These are phyloP conservation scores for Aureobasidium zeae DNA, from an alignment of 2,329 filamentous ascomycete genomes.

Conservation along the genomic window DNA sequence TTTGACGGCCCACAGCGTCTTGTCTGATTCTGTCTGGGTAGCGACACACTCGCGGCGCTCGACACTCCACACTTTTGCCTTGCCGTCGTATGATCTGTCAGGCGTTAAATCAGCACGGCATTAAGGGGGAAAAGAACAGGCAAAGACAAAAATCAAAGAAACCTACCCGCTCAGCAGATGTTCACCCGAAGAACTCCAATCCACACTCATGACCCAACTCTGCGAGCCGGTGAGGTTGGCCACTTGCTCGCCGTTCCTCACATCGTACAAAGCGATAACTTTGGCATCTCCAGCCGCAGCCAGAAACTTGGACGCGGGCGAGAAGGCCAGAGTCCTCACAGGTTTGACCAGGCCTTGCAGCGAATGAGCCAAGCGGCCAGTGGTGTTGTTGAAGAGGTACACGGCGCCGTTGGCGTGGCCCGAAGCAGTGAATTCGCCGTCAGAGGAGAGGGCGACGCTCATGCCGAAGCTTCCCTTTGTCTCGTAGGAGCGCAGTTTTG, in stretches of 20 bases:
- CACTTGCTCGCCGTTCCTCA: constrained; percentile 83
- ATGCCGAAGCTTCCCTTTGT: constrained; percentile 89
- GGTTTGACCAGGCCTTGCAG: constrained; percentile 83
- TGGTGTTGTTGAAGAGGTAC: constrained; percentile 92
- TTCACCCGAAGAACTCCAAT: constrained; percentile 91
- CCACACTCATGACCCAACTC: constrained; percentile 81
- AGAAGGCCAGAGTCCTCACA: constrained; percentile 78
- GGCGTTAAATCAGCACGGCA: constrained; percentile 2
- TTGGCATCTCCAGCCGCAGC: constrained; percentile 84
- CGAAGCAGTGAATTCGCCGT: constrained; percentile 79
- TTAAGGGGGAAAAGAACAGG: too few relatives aligned
- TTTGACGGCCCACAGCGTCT: constrained; percentile 71
- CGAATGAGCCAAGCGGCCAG: constrained; percentile 74
- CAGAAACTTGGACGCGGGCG: constrained; percentile 71
- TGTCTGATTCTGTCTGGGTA: constrained; percentile 85
- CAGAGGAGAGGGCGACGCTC: constrained; percentile 67
- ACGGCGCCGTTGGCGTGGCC: constrained; percentile 88
- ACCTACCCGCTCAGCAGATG: constrained; percentile 70
- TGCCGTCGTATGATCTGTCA: constrained; percentile 69
- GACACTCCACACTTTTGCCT: constrained; percentile 91
- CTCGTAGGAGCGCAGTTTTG: constrained; percentile 73
- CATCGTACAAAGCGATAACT: constrained; percentile 86
- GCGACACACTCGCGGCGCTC: constrained; percentile 77
- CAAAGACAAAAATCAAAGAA: neutral
- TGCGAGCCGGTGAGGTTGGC: constrained; percentile 71